Evolutionary conservation across 78 protist genomes (phyloP).

Genomic region (Dictyostelium firmibasis): DNA sequence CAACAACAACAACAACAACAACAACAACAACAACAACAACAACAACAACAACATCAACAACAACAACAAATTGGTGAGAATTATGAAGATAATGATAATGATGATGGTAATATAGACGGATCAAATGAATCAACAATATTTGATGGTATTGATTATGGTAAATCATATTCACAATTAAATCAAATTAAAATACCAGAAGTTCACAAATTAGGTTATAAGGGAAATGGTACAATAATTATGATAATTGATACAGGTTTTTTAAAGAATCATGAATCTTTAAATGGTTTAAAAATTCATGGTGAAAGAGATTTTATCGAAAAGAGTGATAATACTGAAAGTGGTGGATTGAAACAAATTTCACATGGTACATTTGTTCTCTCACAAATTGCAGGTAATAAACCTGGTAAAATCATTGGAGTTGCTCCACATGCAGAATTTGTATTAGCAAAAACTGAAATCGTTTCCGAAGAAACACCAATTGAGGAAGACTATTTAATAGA

Average conservation of each 20-base stretch:
- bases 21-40: background rate
- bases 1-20: background rate
- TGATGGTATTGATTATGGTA: slow-evolving; percentile 17
- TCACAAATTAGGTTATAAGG: slow-evolving; percentile 33
- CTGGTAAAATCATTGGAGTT: slow-evolving; percentile 72
- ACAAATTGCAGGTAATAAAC: slow-evolving; percentile 30
- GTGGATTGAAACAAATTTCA: slow-evolving; percentile 1
- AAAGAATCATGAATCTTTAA: slow-evolving; percentile 30
- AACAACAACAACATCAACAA: background rate
- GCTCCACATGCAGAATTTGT: slow-evolving; percentile 40
- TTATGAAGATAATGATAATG: background rate
- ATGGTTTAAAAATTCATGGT: background rate
- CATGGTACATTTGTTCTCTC: slow-evolving; percentile 69
- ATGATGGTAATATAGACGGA: too few relatives aligned
- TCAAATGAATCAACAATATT: background rate
- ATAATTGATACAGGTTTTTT: slow-evolving; percentile 51
- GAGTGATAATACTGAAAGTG: slow-evolving; percentile 4
- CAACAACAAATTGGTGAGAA: background rate
- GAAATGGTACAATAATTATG: slow-evolving; percentile 38
- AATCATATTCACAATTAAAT: slow-evolving; percentile 6
- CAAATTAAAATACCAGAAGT: background rate
- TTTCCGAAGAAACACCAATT: slow-evolving; percentile 18
- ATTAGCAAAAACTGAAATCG: slow-evolving; percentile 74
- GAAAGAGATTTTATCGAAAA: slow-evolving; percentile 54
- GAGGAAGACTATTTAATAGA: slow-evolving; percentile 74